Evolutionary conservation across 2,329 filamentous ascomycete genomes (phyloP).

Genomic region (Coniosporium tulheliwenetii): DNA sequence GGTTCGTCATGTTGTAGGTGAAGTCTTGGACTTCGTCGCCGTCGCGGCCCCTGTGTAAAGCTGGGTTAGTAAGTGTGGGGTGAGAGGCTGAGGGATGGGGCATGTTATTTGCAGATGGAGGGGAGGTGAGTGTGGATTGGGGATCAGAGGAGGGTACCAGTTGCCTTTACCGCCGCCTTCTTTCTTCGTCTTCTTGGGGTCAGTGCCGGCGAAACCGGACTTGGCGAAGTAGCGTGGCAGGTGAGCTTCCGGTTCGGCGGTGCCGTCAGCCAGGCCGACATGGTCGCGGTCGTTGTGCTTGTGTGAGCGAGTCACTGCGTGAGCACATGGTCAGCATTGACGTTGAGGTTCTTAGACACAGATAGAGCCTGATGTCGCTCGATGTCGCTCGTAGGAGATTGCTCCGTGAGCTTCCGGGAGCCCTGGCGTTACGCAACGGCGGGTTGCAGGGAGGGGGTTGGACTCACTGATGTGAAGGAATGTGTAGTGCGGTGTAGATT

Average conservation of each 20-base stretch:
- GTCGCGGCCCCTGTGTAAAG: slow-evolving; percentile 52
- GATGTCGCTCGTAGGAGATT: too few relatives aligned
- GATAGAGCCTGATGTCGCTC: too few relatives aligned
- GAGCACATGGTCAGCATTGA: slow-evolving; percentile 3
- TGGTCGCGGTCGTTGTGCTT: slow-evolving; percentile 93
- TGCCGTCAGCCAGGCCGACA: slow-evolving; percentile 60
- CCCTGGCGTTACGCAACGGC: too few relatives aligned
- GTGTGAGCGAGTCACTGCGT: slow-evolving; percentile 87
- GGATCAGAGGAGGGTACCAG: slow-evolving; percentile 44
- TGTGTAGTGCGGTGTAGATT: too few relatives aligned
- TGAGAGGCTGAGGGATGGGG: background rate
- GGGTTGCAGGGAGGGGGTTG: too few relatives aligned
- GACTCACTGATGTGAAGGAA: too few relatives aligned
- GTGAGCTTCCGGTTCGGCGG: slow-evolving; percentile 51
- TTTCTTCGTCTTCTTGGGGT: slow-evolving; percentile 95
- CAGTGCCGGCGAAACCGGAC: slow-evolving; percentile 60
- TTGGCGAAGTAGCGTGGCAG: slow-evolving; percentile 91
- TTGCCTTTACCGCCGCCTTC: slow-evolving; percentile 85
- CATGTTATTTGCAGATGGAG: background rate
- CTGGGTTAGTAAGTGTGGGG: slow-evolving; percentile 2
- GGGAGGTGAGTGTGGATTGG: background rate
- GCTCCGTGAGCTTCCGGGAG: too few relatives aligned
- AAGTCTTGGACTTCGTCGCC: slow-evolving; percentile 77
- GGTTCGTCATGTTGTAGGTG: slow-evolving; percentile 68
- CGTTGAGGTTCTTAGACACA: too few relatives aligned